phyloP scores from a whole-genome alignment of 2,329 filamentous ascomycete genomes.

The Epichloe gansuensis region DNA sequence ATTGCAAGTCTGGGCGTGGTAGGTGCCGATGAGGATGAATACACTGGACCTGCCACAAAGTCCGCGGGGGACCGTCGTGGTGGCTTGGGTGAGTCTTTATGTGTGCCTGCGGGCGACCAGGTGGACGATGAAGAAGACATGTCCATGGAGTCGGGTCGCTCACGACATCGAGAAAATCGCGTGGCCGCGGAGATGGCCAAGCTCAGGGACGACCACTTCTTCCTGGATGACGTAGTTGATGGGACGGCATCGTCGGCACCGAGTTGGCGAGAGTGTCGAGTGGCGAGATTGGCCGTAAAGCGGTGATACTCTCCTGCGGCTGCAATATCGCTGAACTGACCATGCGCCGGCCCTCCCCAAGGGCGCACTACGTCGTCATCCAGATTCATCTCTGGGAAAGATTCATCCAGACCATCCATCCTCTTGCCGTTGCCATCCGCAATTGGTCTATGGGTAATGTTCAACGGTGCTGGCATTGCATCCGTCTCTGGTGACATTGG shows the following conservation, averaged over 20 bases:
- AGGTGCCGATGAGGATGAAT: neutral
- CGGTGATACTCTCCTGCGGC: slow-evolving; percentile 23
- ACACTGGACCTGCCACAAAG: neutral
- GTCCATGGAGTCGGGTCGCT: slow-evolving; percentile 9
- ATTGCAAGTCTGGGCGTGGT: neutral
- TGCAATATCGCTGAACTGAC: slow-evolving; percentile 18
- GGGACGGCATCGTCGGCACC: neutral
- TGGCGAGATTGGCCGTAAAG: slow-evolving; percentile 20
- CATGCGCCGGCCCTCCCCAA: slow-evolving; percentile 12
- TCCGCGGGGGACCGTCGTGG: neutral
- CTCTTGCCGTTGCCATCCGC: slow-evolving; percentile 4
- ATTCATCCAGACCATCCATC: slow-evolving; percentile 1
- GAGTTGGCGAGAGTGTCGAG: slow-evolving; percentile 1
- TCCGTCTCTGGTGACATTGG: slow-evolving; percentile 9
- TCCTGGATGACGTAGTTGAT: neutral
- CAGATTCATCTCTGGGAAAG: neutral
- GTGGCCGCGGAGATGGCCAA: slow-evolving; percentile 16
- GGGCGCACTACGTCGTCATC: slow-evolving; percentile 5
- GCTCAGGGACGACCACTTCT: slow-evolving; percentile 10
- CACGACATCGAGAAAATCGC: slow-evolving; percentile 16
- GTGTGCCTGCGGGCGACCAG: neutral
- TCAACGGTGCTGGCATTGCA: slow-evolving; percentile 6
- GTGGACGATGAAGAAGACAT: neutral
- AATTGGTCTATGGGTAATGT: neutral
- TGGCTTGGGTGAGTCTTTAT: neutral